Base-by-base conservation (phyloP, 2,329 filamentous ascomycete genomes). In the Exophiala alcalophila region DNA sequence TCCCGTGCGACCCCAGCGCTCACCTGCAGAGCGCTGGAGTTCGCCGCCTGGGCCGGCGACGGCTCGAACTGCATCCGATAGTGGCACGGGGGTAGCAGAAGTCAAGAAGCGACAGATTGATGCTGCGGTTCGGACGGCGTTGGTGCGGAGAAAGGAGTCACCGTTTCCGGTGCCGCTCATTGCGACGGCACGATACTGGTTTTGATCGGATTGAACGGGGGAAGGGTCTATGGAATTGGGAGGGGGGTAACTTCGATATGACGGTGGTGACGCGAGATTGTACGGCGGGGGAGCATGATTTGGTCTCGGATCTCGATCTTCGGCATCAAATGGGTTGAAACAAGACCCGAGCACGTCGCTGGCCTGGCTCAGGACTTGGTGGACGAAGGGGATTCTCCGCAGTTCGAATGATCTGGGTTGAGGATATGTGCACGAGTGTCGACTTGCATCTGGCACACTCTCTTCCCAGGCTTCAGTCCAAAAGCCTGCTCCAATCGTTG, bases 81-180 rank as follows among this genome's bases (percentile, higher is more conserved):
- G 70, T 0, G 80, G 61, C n/a, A n/a, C n/a, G 67, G 50, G 1
- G 54, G 65, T 40, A 60, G 69, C 43, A 0, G 58, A 47, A 1
- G 52, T 31, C 1, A 69, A 65, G 65, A 85, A 92, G 9, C 83
- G 76, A 12, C 83, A 81, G 53, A 90, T 83, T 1, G 86, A 80
- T 2, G 79, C 83, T 0, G 83, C 80, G 0, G 85, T 90, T 21
- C 85, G 78, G 0, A 77, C 78, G 1, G 88, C 88, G 10, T 73
- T 77, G 2, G 80, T 69, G 3, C 87, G 80, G 11, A 94, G 72
- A 61, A 94, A 95, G 0, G 85, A 87, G 64, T 95, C 89, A 0
- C 90, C 89, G 56, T 95, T 94, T 0, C 89, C 90, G 0, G 88
- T 91, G 1, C 86, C 85, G 0, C 85, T 91, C 7, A 87, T 54